Percentiles rank a stretch among this genome's conserved stretches.
Conservation (phyloP, 192 early-diverging fungal species). For the Diversispora epigaea region DNA sequence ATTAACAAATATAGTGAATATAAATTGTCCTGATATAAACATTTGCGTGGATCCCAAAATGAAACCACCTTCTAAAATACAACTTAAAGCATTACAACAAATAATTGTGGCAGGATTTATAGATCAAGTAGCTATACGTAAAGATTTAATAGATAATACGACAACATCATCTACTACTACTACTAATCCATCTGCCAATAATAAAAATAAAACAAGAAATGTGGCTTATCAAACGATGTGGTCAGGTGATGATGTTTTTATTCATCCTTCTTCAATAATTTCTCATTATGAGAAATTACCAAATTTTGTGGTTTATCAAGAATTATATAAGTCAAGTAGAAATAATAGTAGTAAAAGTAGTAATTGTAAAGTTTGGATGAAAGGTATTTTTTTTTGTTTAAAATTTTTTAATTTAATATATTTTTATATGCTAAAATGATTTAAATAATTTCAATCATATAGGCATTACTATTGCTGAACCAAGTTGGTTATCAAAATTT, state of each 20-base stretch:
- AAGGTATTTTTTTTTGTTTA: conserved; percentile 24
- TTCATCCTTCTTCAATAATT: conserved; percentile 66
- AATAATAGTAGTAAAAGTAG: too few species aligned
- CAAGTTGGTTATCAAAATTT: conserved; percentile 75
- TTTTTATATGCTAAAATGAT: neutral
- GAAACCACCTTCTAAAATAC: conserved; percentile 53
- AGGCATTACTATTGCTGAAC: conserved; percentile 69
- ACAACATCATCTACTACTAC: conserved; percentile 47
- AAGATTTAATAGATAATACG: conserved; percentile 67
- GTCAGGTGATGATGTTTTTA: conserved; percentile 70
- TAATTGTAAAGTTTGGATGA: conserved; percentile 42
- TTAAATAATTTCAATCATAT: conserved; percentile 42
- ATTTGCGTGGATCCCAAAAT: conserved; percentile 64
- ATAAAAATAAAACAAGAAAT: conserved; percentile 8
- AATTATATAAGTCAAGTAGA: conserved; percentile 57
- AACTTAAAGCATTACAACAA: conserved; percentile 75
- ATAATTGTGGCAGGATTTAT: conserved; percentile 85
- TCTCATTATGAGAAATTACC: conserved; percentile 63
- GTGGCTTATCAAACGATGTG: conserved; percentile 71
- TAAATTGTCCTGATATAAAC: conserved; percentile 58
- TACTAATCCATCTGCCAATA: too few species aligned
- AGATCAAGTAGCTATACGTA: conserved; percentile 88
- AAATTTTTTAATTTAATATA: neutral
- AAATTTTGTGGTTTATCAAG: conserved; percentile 69
- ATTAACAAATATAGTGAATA: conserved; percentile 69